Conservation (phyloP, 768 basidiomycete species). For the Candolleomyces eurysporus region DNA sequence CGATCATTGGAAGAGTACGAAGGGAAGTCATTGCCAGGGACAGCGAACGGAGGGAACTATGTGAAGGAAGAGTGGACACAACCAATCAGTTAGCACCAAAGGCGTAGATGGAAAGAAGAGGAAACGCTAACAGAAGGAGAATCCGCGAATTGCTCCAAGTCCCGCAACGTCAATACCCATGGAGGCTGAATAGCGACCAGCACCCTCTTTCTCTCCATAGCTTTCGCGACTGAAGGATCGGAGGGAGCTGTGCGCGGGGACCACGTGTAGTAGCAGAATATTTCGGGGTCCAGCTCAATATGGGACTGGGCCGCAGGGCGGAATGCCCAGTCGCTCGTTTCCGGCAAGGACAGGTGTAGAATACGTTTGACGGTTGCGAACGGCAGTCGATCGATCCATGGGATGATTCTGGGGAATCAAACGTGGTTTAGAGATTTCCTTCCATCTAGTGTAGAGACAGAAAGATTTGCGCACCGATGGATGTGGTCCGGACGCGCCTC, state of each 20-base stretch:
- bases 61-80: not conserved
- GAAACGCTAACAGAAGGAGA: not conserved
- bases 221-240: conserved; percentile 16
- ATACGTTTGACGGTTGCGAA: conserved; percentile 49
- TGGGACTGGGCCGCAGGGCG: conserved; percentile 16
- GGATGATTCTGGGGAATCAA: not conserved
- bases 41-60: conserved; percentile 40
- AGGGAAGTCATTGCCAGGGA: conserved; percentile 32
- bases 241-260: conserved; percentile 13
- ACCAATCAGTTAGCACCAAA: not conserved
- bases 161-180: conserved; percentile 53
- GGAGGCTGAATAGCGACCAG: conserved; percentile 61
- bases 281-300: conserved; percentile 27
- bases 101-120: not conserved
- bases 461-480: conserved; percentile 31
- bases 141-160: conserved; percentile 51
- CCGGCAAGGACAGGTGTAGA: conserved; percentile 44
- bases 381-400: conserved; percentile 35
- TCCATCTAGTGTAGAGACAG: too few relatives aligned
- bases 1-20: conserved; percentile 43
- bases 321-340: conserved; percentile 43
- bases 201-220: conserved; percentile 32
- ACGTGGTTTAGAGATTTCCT: too few relatives aligned
- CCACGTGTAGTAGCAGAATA: conserved; percentile 50
- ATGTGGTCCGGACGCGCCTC: conserved; percentile 41